Base-by-base conservation (phyloP, 1,284 basidiomycete species). In the Microbotryomycetes sp. region DNA sequence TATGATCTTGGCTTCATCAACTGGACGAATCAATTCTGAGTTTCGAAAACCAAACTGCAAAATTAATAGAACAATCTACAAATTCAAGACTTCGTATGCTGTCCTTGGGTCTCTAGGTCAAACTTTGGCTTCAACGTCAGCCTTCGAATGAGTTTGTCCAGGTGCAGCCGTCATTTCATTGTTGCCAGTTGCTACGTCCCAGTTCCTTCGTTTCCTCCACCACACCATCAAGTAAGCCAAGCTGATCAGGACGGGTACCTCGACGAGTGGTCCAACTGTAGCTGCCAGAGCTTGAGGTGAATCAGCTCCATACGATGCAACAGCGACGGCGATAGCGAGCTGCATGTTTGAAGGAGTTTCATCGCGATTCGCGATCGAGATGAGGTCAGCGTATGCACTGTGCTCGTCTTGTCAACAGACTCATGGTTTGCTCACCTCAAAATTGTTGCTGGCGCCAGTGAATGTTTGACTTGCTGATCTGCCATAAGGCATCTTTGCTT, bases 241-340 rank as follows among this genome's bases (percentile, higher is more conserved):
- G 3, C 32, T 25, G 23, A 60, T 47, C 16, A 54, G 51, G 22
- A 53, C 57, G 16, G 56, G 56, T 5, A 58, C 56, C 19, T 89
- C 87, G 2, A 89, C 84, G 12, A 89, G 78, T 0, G 87, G 87
- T 0, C 88, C 88, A 28, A 87, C 83, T 4, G 87, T 88, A 6
- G 87, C 86, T 0, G 88, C 87, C 0, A 90, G 79, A 0, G 86
- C 87, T 73, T 89, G 84, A 60, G 86, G 82, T 0, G 85, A 86
- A 9, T 83, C 79, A 2, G 85, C 82, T 0, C 88, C 88, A 72
- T 86, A 92, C 0, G 86, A 82, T 0, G 88, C 84, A 36, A 92
- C 86, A 3, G 84, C 82, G 2, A 92, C 85, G 0, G 90, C 89
- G 59, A 92, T 92, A 0, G 89, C 88, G 0, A 92, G 79, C 75